A percentile compares a stretch with the other conserved stretches of the same genome.
Conservation (phyloP, 2,329 filamentous ascomycete species). For the Apiospora kogelbergensis region DNA sequence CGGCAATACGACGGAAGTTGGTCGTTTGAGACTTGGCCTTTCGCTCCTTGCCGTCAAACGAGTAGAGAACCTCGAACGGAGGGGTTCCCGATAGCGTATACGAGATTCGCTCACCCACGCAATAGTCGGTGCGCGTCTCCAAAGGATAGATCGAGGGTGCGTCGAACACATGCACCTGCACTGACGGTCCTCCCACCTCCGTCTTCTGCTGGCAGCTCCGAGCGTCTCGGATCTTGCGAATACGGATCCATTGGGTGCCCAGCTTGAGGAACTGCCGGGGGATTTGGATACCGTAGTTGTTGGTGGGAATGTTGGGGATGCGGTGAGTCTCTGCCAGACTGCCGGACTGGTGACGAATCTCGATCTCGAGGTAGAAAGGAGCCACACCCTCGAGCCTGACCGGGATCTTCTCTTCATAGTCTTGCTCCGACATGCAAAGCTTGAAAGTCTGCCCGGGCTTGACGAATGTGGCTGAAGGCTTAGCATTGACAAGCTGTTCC, state of each 20-base stretch:
- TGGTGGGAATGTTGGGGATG: conserved; percentile 75
- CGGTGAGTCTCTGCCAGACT: conserved; percentile 77
- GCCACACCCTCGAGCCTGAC: conserved; percentile 79
- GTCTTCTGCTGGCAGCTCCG: conserved; percentile 82
- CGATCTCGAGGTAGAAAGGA: conserved; percentile 88
- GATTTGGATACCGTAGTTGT: conserved; percentile 77
- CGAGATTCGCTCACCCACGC: conserved; percentile 90
- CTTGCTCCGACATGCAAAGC: conserved; percentile 84
- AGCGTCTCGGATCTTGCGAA: conserved; percentile 85
- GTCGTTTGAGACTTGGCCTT: conserved; percentile 79
- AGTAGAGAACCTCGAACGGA: conserved; percentile 92
- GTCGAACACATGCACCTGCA: conserved; percentile 90
- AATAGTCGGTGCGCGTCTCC: conserved; percentile 84
- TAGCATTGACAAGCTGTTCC: conserved; percentile 80
- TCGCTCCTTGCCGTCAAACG: conserved; percentile 75
- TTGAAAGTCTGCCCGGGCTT: conserved; percentile 93
- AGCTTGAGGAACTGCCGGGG: conserved; percentile 82
- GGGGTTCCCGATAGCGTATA: conserved; percentile 89
- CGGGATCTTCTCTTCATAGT: conserved; percentile 82
- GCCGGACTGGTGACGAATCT: conserved; percentile 87
- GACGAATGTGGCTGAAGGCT: conserved; percentile 77
- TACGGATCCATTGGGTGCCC: conserved; percentile 85
- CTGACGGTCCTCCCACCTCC: conserved; percentile 68
- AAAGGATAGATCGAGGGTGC: conserved; percentile 87
- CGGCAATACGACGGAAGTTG: conserved; percentile 89